A percentile compares a stretch with the other conserved stretches of the same genome.
phyloP scores from a whole-genome alignment of 108 stramenopile genomes.

The Nitzschia sp. region DNA sequence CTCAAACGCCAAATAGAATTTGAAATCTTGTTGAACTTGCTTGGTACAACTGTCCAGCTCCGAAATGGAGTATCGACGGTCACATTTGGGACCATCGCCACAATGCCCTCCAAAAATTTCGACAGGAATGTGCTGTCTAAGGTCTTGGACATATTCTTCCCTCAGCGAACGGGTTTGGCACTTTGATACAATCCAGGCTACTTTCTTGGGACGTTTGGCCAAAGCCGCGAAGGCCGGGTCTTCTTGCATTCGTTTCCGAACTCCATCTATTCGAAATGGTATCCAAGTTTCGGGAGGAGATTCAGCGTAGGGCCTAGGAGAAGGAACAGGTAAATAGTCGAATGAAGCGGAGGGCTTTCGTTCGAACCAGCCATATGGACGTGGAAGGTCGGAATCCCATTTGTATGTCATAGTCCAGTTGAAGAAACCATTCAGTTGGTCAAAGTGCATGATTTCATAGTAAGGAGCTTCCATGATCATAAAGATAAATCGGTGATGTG shows the following conservation, averaged over 20 bases:
- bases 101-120: slow-evolving; percentile 28
- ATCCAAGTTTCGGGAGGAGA: slow-evolving; percentile 3
- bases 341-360: not conserved
- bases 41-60: slow-evolving; percentile 21
- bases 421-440: slow-evolving; percentile 27
- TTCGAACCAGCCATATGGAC: slow-evolving; percentile 36
- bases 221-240: slow-evolving; percentile 8
- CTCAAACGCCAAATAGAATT: slow-evolving; percentile 42
- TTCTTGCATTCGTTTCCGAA: slow-evolving; percentile 8
- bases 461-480: slow-evolving; percentile 27
- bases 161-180: slow-evolving; percentile 25
- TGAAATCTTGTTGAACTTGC: slow-evolving; percentile 26
- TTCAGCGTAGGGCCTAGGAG: no score
- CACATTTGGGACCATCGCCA: not conserved
- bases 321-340: not conserved
- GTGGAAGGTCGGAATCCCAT: slow-evolving; percentile 27
- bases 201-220: slow-evolving; percentile 24
- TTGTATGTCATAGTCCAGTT: slow-evolving; percentile 45
- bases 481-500: slow-evolving; percentile 37
- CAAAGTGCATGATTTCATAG: not conserved
- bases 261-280: slow-evolving; percentile 8
- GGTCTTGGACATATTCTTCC: slow-evolving; percentile 36
- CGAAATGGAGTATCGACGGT: slow-evolving; percentile 17
- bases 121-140: slow-evolving; percentile 31
- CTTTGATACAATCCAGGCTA: slow-evolving; percentile 38